phyloP scores from a whole-genome alignment of 2,329 filamentous ascomycete genomes.

The Ramularia endophylla region DNA sequence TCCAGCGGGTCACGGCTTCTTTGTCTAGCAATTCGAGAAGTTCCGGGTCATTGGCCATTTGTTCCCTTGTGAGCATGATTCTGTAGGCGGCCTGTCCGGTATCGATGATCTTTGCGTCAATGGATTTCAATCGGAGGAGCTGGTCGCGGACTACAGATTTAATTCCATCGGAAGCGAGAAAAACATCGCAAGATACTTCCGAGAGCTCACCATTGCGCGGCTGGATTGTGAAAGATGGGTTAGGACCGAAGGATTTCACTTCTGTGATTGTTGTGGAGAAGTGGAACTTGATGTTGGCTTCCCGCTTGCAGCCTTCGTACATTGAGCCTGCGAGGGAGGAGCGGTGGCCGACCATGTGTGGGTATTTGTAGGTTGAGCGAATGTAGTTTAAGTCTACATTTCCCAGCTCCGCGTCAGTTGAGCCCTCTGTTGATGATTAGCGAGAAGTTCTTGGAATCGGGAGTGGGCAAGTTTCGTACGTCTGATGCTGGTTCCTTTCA shows the following conservation, averaged over 20 bases:
- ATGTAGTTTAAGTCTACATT: slow-evolving; percentile 66
- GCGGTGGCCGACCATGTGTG: slow-evolving; percentile 75
- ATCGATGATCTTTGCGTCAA: slow-evolving; percentile 54
- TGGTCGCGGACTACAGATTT: slow-evolving; percentile 42
- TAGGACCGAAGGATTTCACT: slow-evolving; percentile 54
- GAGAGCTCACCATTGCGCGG: slow-evolving; percentile 51
- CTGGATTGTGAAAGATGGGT: slow-evolving; percentile 54
- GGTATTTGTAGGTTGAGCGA: slow-evolving; percentile 61
- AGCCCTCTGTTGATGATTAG: slow-evolving; percentile 49
- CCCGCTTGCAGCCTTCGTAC: slow-evolving; percentile 62
- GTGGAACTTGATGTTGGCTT: slow-evolving; percentile 61
- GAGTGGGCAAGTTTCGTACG: slow-evolving; percentile 38
- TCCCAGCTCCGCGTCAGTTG: slow-evolving; percentile 61
- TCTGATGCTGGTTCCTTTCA: slow-evolving; percentile 67
- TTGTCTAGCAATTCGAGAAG: slow-evolving; percentile 61
- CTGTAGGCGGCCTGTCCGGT: slow-evolving; percentile 74
- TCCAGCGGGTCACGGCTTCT: slow-evolving; percentile 66
- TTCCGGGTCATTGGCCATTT: slow-evolving; percentile 63
- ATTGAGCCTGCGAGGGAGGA: slow-evolving; percentile 63
- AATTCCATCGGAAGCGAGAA: slow-evolving; percentile 46
- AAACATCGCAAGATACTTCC: slow-evolving; percentile 44
- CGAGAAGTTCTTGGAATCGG: neutral
- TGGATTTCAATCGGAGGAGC: slow-evolving; percentile 50
- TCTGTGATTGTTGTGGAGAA: slow-evolving; percentile 54
- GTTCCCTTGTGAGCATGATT: slow-evolving; percentile 65